These are phyloP conservation scores for Zostera marina DNA, from an alignment of 116 monocot species.

Conservation along the genomic window DNA sequence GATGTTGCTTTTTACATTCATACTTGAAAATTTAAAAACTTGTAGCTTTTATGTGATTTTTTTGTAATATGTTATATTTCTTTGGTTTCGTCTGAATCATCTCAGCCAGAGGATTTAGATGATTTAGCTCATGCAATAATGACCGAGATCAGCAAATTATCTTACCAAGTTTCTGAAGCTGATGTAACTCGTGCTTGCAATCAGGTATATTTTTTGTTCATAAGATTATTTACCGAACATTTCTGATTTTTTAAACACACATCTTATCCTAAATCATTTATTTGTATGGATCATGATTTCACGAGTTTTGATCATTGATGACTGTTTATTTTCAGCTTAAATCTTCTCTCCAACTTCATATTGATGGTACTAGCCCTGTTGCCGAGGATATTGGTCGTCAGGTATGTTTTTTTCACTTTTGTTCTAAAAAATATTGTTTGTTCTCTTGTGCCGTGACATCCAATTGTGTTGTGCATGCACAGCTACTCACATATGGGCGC, in stretches of 20 bases:
- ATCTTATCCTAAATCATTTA: no score
- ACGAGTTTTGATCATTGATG: no score
- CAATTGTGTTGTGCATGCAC: not conserved
- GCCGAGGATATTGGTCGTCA: slow-evolving; percentile 98
- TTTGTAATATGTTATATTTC: no score
- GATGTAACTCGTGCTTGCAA: slow-evolving; percentile 88
- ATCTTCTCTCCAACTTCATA: slow-evolving; percentile 78
- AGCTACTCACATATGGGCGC: slow-evolving; percentile 93
- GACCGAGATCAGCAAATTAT: slow-evolving; percentile 78
- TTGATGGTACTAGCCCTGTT: slow-evolving; percentile 71
- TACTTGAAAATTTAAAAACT: no score
- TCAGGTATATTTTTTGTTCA: slow-evolving; percentile 38
- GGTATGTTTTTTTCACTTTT: slow-evolving; percentile 22
- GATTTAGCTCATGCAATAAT: slow-evolving; percentile 88
- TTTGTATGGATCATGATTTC: no score
- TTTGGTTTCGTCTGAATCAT: no score
- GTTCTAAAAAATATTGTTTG: no score
- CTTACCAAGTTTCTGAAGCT: slow-evolving; percentile 77
- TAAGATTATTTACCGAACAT: no score
- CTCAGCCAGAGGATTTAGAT: slow-evolving; percentile 74
- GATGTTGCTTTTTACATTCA: no score
- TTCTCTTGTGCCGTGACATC: no score
- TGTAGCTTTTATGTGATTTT: no score
- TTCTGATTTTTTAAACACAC: no score
- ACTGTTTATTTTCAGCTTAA: slow-evolving; percentile 46